A percentile compares a stretch with the other conserved stretches of the same genome.
Evolutionary conservation across 106 monocot species (phyloP).

Genomic region (Phalaenopsis equestris): DNA sequence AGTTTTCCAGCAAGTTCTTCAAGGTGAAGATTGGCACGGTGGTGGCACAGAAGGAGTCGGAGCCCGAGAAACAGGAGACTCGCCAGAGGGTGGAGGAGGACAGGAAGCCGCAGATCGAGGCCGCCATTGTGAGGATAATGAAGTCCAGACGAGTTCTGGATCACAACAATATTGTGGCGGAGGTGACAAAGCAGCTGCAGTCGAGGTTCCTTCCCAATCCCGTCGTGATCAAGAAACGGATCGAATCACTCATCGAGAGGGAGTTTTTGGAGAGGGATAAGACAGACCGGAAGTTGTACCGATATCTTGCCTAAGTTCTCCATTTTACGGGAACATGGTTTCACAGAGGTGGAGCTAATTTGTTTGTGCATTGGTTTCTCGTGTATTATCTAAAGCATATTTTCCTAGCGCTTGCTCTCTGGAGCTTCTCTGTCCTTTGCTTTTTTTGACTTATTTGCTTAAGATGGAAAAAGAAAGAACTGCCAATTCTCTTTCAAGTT

Average conservation of each 20-base stretch:
- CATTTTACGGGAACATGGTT: background rate
- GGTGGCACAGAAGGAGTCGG: conserved; percentile 67
- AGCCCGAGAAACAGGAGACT: conserved; percentile 80
- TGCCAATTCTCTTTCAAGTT: background rate
- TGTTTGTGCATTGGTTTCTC: background rate
- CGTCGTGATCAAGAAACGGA: conserved; percentile 73
- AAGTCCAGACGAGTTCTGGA: conserved; percentile 62
- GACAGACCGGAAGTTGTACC: conserved; percentile 56
- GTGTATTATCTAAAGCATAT: background rate
- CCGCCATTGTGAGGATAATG: conserved; percentile 78
- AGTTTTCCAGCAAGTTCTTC: conserved; percentile 66
- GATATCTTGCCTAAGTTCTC: conserved; percentile 35
- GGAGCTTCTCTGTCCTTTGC: background rate
- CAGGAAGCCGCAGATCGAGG: conserved; percentile 79
- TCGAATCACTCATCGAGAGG: conserved; percentile 74
- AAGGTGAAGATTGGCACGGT: conserved; percentile 86
- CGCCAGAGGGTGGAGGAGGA: conserved; percentile 92
- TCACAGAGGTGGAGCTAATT: background rate
- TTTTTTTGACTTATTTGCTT: conserved; percentile 1
- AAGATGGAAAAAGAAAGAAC: conserved; percentile 8
- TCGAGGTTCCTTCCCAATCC: conserved; percentile 68
- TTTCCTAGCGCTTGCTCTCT: conserved; percentile 4
- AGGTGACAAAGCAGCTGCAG: conserved; percentile 78
- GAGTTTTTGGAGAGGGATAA: conserved; percentile 82
- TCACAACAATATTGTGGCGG: conserved; percentile 69